A percentile compares a stretch with the other conserved stretches of the same genome.
These are phyloP conservation scores for Apiospora kogelbergensis DNA, from an alignment of 2,329 filamentous ascomycete genomes.

Conservation along the genomic window DNA sequence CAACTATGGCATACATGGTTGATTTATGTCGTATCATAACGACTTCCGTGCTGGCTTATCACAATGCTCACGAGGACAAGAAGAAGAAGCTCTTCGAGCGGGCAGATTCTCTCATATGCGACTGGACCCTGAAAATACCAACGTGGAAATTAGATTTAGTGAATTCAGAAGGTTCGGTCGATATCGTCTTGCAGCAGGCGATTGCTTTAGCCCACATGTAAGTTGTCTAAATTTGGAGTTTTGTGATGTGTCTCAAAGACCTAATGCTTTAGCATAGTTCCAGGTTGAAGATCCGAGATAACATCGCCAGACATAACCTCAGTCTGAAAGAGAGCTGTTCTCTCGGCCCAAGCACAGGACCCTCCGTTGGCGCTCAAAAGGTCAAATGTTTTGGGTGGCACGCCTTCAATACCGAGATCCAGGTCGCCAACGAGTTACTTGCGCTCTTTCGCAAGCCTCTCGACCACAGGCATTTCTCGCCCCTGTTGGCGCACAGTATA, in stretches of 20 bases:
- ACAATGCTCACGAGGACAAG: constrained; percentile 23
- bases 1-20: constrained; percentile 39
- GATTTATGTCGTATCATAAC: constrained; percentile 36
- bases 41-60: constrained; percentile 30
- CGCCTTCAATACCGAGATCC: constrained; percentile 29
- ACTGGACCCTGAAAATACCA: constrained; percentile 38
- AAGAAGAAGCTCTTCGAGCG: constrained; percentile 28
- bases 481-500: constrained; percentile 24
- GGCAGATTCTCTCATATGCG: constrained; percentile 37
- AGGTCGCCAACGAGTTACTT: constrained; percentile 31
- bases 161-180: constrained; percentile 35
- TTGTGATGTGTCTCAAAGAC: neutral
- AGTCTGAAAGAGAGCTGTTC: constrained; percentile 31
- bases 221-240: constrained; percentile 17
- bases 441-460: constrained; percentile 31
- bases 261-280: constrained; percentile 19
- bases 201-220: constrained; percentile 36
- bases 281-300: constrained; percentile 28
- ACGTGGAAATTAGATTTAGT: constrained; percentile 39
- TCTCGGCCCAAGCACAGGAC: constrained; percentile 26
- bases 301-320: constrained; percentile 24
- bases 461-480: constrained; percentile 27
- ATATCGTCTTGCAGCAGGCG: constrained; percentile 38
- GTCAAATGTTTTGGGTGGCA: constrained; percentile 32
- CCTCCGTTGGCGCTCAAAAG: constrained; percentile 25